Percentiles rank a stretch among this genome's conserved stretches.
Evolutionary conservation across 75 land plant genomes (phyloP).

Genomic region (Chamaecyparis obtusa): DNA sequence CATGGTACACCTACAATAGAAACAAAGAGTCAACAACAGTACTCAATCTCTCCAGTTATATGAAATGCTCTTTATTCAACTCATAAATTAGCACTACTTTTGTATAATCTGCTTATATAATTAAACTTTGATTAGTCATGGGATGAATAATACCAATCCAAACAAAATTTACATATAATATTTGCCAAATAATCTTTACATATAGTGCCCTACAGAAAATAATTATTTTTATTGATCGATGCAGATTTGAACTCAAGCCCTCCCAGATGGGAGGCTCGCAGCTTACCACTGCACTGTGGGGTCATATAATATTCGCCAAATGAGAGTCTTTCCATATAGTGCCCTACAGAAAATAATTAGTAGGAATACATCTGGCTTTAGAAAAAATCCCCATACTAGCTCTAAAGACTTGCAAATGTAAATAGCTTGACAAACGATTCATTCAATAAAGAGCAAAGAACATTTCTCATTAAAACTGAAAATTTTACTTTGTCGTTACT

Average conservation of each 20-base stretch:
- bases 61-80: background rate
- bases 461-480: background rate
- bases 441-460: background rate
- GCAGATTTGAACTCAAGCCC: too few relatives aligned
- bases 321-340: background rate
- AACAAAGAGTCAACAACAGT: background rate
- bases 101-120: background rate
- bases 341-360: background rate
- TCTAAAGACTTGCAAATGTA: background rate
- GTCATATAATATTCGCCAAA: background rate
- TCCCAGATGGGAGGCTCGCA: too few relatives aligned
- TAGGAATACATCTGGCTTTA: background rate
- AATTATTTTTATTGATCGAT: too few relatives aligned
- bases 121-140: background rate
- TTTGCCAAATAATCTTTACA: background rate
- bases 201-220: background rate
- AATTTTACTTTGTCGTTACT: background rate
- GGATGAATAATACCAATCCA: background rate
- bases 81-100: background rate
- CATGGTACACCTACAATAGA: slow-evolving; percentile 75
- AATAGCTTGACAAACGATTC: background rate
- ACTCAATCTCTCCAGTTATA: background rate
- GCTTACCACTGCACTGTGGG: too few relatives aligned
- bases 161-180: background rate
- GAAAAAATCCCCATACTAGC: background rate